These are phyloP conservation scores for Aspergillus nomiae DNA, from an alignment of 2,329 filamentous ascomycete genomes.

Conservation along the genomic window DNA sequence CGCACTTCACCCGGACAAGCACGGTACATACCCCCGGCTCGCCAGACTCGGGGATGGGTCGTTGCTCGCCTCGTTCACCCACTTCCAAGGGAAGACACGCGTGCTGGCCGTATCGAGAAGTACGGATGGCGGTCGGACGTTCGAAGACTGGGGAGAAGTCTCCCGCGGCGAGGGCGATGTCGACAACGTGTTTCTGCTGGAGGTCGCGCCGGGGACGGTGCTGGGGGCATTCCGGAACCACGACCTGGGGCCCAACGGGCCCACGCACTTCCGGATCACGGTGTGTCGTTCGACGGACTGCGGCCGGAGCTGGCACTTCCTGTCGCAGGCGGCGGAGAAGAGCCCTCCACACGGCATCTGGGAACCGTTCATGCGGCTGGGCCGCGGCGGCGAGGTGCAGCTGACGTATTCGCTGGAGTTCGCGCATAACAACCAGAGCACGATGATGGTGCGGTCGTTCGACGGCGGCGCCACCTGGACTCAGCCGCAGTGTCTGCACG, in stretches of 20 bases:
- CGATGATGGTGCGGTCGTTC: slow-evolving; percentile 49
- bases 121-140: slow-evolving; percentile 46
- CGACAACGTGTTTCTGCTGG: slow-evolving; percentile 52
- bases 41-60: slow-evolving; percentile 48
- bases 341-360: slow-evolving; percentile 44
- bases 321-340: slow-evolving; percentile 50
- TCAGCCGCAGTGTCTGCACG: slow-evolving; percentile 44
- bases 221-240: slow-evolving; percentile 55
- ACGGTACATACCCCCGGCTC: slow-evolving; percentile 53
- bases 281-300: slow-evolving; percentile 51
- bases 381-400: slow-evolving; percentile 42
- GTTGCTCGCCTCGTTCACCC: slow-evolving; percentile 51
- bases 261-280: slow-evolving; percentile 52
- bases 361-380: slow-evolving; percentile 54
- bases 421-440: slow-evolving; percentile 51
- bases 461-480: slow-evolving; percentile 50
- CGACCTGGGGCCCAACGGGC: slow-evolving; percentile 38
- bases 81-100: slow-evolving; percentile 40
- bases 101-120: slow-evolving; percentile 49
- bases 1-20: slow-evolving; percentile 36
- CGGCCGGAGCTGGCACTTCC: slow-evolving; percentile 47
- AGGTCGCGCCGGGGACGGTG: slow-evolving; percentile 38
- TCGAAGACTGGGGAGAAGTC: slow-evolving; percentile 47
- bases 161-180: slow-evolving; percentile 47
- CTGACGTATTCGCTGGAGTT: slow-evolving; percentile 52